Conservation (phyloP, 768 basidiomycete genomes). For the Termitomyces titanicus region DNA sequence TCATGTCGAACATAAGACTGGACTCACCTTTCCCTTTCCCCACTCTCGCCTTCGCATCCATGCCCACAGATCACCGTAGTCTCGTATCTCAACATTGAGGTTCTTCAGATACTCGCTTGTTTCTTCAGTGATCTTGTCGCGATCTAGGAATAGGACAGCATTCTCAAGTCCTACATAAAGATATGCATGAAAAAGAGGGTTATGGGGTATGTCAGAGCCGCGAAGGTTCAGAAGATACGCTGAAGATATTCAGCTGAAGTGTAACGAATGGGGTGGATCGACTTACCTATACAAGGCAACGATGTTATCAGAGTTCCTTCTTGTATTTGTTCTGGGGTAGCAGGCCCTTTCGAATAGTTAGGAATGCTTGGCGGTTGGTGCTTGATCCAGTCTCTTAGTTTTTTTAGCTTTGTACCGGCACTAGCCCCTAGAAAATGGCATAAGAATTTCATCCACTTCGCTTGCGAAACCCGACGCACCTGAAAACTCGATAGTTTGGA, state of each 20-base stretch:
- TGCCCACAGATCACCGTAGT: conserved; percentile 78
- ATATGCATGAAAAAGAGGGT: conserved; percentile 90
- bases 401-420: conserved; percentile 64
- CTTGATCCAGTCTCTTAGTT: conserved; percentile 68
- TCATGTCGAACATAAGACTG: background rate
- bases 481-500: conserved; percentile 70
- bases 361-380: conserved; percentile 54
- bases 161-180: conserved; percentile 63
- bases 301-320: conserved; percentile 66
- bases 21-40: conserved; percentile 70
- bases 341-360: conserved; percentile 58
- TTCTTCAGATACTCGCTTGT: conserved; percentile 54
- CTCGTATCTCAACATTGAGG: conserved; percentile 52
- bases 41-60: conserved; percentile 73
- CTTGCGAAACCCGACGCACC: conserved; percentile 30
- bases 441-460: background rate
- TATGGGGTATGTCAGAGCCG: conserved; percentile 87
- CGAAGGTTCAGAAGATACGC: conserved; percentile 90
- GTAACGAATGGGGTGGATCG: background rate
- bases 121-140: conserved; percentile 55
- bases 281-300: conserved; percentile 66
- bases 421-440: conserved; percentile 43
- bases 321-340: conserved; percentile 60
- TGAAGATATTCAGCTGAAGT: conserved; percentile 17
- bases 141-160: conserved; percentile 77